Evolutionary conservation across 495 filamentous ascomycete genomes (phyloP).

Genomic region (Penicillium turbatum): DNA sequence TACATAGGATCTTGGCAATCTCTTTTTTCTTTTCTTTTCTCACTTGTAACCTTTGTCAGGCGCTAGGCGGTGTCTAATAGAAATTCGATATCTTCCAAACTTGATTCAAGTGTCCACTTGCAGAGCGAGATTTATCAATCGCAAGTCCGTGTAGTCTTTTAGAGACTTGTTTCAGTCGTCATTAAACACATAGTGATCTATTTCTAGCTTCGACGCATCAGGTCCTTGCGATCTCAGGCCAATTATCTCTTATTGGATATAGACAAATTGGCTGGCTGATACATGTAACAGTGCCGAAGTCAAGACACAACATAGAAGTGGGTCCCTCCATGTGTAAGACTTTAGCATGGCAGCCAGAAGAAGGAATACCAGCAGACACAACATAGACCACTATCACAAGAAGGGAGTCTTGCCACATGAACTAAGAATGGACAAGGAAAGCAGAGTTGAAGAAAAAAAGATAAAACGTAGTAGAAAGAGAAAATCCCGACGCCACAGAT

Average conservation of each 20-base stretch:
- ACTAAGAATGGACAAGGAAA: slow-evolving; percentile 2
- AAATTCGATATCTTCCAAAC: background rate
- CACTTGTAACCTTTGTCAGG: slow-evolving; percentile 4
- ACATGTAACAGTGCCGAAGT: background rate
- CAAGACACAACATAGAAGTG: background rate
- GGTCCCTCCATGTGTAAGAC: background rate
- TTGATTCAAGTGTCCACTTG: background rate
- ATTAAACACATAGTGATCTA: too few relatives aligned
- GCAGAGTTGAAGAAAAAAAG: background rate
- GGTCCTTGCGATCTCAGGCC: background rate
- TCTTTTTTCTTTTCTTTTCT: background rate
- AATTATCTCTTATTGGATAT: background rate
- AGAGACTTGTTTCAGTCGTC: too few relatives aligned
- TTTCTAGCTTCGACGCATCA: background rate
- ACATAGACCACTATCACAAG: too few relatives aligned
- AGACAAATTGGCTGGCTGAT: background rate
- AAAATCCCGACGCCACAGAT: background rate
- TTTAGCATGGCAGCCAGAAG: background rate
- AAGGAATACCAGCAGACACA: background rate
- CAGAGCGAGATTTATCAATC: background rate
- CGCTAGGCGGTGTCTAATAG: background rate
- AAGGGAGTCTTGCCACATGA: background rate
- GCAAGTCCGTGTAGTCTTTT: background rate
- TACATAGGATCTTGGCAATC: background rate
- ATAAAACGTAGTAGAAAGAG: background rate